Evolutionary conservation across 1,284 basidiomycete species (phyloP), one percentile per base, ranked within the genome.

Genomic region (Singerocomus inundabilis): DNA sequence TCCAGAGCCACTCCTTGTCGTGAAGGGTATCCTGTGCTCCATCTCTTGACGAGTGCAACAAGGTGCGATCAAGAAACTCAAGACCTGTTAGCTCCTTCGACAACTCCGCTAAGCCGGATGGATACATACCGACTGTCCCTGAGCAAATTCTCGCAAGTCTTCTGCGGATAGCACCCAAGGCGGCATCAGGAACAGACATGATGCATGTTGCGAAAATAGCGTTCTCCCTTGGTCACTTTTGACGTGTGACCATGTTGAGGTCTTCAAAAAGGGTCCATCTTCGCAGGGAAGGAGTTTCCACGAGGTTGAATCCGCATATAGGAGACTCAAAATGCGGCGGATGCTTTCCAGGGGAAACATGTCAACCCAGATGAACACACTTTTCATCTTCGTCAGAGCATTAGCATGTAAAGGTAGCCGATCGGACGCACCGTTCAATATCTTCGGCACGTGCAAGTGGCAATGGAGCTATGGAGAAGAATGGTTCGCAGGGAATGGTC

Each of bases 141-240:
- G 62, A 13, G 72, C 62, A 58, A 88, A 85, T 48, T 75, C 70
- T 42, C 76, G 68, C 26, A 89, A 61, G 57, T 88, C 85, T 36
- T 70, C 66, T 16, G 65, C 57, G 5, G 81, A 76, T 31, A 86
- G 66, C 33, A 81, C 70, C 82, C 84, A 88, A 1, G 85, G 84
- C 5, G 85, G 78, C 61, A 85, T 80, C 44, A 82, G 72, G 38
- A 82, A 79, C 35, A 87, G 59, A 8, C 79, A 65, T 3, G 81
- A 61, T 25, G 73, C 70, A 25, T 73, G 64, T 18, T 55, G 54
- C 15, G 52, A 48, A 40, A 29, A 44, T 12, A 41, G 51, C 10
- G 41, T n/a, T 53, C 52, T 58, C 16, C 49, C 40, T 30, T 49
- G 49, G 15, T 54, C 57, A 26, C 36, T 18, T 35, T 38, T 49